These are phyloP conservation scores for Rhodotorula babjevae DNA, from an alignment of 768 basidiomycete genomes.

Conservation along the genomic window DNA sequence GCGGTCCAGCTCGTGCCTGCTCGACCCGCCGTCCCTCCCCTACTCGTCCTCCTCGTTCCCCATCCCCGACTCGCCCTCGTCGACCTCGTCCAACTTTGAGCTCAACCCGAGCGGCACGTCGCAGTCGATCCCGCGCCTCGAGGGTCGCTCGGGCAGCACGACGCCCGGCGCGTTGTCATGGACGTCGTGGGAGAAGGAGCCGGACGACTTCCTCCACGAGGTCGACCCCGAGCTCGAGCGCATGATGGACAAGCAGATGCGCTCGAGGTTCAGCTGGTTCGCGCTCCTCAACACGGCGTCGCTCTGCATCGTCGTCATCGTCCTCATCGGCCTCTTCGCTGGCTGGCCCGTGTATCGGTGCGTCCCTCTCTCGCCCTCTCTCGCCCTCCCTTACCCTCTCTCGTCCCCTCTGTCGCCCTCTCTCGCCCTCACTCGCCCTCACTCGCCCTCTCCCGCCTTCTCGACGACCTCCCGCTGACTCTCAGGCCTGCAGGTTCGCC, in stretches of 20 bases:
- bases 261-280: slow-evolving; percentile 2
- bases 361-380: neutral
- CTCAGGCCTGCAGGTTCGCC: slow-evolving; percentile 67
- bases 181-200: slow-evolving; percentile 14
- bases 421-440: too few species aligned
- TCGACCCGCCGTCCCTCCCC: slow-evolving; percentile 27
- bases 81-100: slow-evolving; percentile 8
- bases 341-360: slow-evolving; percentile 78
- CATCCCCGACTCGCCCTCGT: slow-evolving; percentile 5
- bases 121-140: slow-evolving; percentile 21
- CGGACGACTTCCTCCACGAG: slow-evolving; percentile 24
- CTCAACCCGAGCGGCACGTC: neutral
- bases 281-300: slow-evolving; percentile 59
- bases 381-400: too few species aligned
- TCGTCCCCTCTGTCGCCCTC: too few species aligned
- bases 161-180: neutral
- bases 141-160: neutral
- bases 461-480: too few species aligned
- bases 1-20: slow-evolving; percentile 13
- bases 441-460: too few species aligned
- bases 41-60: neutral
- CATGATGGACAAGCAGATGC: slow-evolving; percentile 14
- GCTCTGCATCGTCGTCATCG: slow-evolving; percentile 64
- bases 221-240: slow-evolving; percentile 16
- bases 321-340: slow-evolving; percentile 75